These are phyloP conservation scores for Wickerhamiella kurtzmanii DNA, from an alignment of 805 yeast genomes.

Conservation along the genomic window DNA sequence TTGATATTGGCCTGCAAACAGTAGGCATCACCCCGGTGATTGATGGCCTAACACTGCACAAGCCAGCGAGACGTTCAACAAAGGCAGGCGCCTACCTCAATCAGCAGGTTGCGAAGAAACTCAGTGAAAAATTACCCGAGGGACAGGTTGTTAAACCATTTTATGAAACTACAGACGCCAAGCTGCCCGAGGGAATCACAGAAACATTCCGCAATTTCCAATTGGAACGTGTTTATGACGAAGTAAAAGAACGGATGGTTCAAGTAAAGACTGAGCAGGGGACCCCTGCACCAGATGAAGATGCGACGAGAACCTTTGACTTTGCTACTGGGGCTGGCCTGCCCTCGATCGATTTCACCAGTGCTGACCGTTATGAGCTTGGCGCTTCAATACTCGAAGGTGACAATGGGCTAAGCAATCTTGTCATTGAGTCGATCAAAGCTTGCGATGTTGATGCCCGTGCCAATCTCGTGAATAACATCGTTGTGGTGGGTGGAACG, in stretches of 20 bases:
- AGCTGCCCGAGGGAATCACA: slow-evolving; percentile 26
- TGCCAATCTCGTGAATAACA: slow-evolving; percentile 76
- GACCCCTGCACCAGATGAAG: slow-evolving; percentile 4
- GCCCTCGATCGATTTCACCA: slow-evolving; percentile 1
- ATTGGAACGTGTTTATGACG: slow-evolving; percentile 43
- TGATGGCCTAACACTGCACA: slow-evolving; percentile 19
- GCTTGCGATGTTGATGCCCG: slow-evolving; percentile 72
- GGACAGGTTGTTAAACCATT: slow-evolving; percentile 23
- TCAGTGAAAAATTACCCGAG: slow-evolving; percentile 30
- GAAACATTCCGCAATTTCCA: slow-evolving; percentile 44
- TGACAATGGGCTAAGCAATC: slow-evolving; percentile 37
- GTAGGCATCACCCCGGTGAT: slow-evolving; percentile 43
- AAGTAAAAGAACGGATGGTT: slow-evolving; percentile 48
- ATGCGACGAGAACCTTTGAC: slow-evolving; percentile 29
- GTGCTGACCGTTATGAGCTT: slow-evolving; percentile 40
- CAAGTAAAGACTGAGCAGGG: slow-evolving; percentile 8
- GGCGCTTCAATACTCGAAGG: slow-evolving; percentile 57
- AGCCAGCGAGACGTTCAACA: slow-evolving; percentile 52
- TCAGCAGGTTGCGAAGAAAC: slow-evolving; percentile 32
- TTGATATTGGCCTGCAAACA: slow-evolving; percentile 72
- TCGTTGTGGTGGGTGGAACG: slow-evolving; percentile 74
- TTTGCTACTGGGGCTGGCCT: slow-evolving; percentile 25
- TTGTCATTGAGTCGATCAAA: slow-evolving; percentile 39
- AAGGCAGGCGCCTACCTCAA: slow-evolving; percentile 60
- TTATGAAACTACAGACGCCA: slow-evolving; percentile 24